These are phyloP conservation scores for Pseudonectria buxi DNA, from an alignment of 2,329 filamentous ascomycete genomes.

Conservation along the genomic window DNA sequence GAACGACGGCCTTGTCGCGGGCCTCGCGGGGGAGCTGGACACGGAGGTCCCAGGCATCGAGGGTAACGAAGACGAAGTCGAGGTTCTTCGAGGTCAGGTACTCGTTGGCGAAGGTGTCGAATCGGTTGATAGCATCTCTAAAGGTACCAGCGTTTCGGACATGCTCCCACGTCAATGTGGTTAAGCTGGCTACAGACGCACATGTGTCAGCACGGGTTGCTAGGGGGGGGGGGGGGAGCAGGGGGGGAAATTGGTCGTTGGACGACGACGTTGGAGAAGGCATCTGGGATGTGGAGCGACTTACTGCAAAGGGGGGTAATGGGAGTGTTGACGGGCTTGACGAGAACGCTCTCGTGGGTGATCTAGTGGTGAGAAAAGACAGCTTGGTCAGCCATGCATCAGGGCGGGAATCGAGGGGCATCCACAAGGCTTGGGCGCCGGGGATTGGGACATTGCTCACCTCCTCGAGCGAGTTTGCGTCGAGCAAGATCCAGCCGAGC, in stretches of 20 bases:
- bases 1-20: slow-evolving; percentile 93
- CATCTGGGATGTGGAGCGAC: slow-evolving; percentile 35
- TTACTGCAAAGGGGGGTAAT: slow-evolving; percentile 98
- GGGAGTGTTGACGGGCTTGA: slow-evolving; percentile 97
- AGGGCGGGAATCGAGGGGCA: slow-evolving; percentile 2
- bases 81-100: slow-evolving; percentile 85
- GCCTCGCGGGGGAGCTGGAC: slow-evolving; percentile 96
- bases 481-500: slow-evolving; percentile 93
- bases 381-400: slow-evolving; percentile 8
- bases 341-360: slow-evolving; percentile 89
- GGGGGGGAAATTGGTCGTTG: slow-evolving; percentile 5
- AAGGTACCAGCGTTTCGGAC: slow-evolving; percentile 96
- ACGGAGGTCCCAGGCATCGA: slow-evolving; percentile 96
- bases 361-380: slow-evolving; percentile 49
- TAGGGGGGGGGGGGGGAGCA: slow-evolving; percentile 1
- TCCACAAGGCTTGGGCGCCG: slow-evolving; percentile 5
- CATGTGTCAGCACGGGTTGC: slow-evolving; percentile 11
- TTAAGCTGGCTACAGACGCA: slow-evolving; percentile 70
- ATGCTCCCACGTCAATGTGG: slow-evolving; percentile 97
- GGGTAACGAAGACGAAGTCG: slow-evolving; percentile 96
- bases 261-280: slow-evolving; percentile 2
- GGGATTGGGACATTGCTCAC: slow-evolving; percentile 43
- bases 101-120: slow-evolving; percentile 89
- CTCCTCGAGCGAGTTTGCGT: slow-evolving; percentile 88
- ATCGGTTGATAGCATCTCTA: slow-evolving; percentile 91